phyloP scores from a whole-genome alignment of 768 basidiomycete species.

The Lactarius sp. region DNA sequence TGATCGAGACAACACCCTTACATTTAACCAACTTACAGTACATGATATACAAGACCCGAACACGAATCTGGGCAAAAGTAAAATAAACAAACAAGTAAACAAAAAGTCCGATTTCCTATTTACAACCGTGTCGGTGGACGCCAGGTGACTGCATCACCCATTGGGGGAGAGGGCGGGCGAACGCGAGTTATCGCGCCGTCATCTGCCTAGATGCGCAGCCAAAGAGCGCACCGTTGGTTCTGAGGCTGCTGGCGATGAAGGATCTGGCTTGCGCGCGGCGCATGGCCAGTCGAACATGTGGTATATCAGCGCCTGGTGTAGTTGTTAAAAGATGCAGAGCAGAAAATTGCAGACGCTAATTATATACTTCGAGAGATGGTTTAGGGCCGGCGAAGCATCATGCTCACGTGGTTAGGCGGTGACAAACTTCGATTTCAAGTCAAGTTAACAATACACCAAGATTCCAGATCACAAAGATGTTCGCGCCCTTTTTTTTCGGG shows the following conservation, averaged over 20 bases:
- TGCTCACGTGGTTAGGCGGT: background rate
- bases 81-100: background rate
- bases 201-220: conserved; percentile 23
- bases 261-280: conserved; percentile 19
- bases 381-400: conserved; percentile 11
- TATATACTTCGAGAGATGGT: background rate
- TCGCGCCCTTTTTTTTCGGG: too few species aligned
- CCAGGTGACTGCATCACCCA: conserved; percentile 27
- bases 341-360: background rate
- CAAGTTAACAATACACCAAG: too few species aligned
- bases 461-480: too few species aligned
- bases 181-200: background rate
- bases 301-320: conserved; percentile 26
- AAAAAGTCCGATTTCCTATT: background rate
- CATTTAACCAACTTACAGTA: too few species aligned
- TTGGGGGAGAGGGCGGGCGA: background rate
- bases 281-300: conserved; percentile 27
- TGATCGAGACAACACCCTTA: background rate
- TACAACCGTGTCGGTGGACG: conserved; percentile 17
- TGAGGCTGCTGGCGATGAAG: conserved; percentile 26
- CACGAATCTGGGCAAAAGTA: background rate
- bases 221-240: conserved; percentile 26
- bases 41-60: background rate
- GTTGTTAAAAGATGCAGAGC: conserved; percentile 25
- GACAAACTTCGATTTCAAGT: too few species aligned